Evolutionary conservation across 2,329 filamentous ascomycete genomes (phyloP).

Genomic region (Ophiostoma fasciatum): DNA sequence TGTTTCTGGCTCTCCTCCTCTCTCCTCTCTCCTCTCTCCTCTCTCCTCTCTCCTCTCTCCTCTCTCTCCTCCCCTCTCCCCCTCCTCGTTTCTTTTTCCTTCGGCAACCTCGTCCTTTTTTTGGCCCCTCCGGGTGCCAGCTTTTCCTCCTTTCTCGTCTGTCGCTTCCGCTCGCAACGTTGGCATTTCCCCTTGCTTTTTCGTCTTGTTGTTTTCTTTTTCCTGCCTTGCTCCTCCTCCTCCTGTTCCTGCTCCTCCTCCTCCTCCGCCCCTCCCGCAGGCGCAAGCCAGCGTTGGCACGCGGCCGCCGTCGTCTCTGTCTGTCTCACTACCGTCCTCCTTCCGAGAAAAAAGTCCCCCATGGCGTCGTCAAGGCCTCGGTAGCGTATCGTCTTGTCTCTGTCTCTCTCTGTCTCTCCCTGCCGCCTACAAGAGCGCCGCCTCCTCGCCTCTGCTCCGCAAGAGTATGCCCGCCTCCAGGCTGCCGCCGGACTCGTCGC

Average conservation of each 20-base stretch:
- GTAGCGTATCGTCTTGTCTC: background rate
- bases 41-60: background rate
- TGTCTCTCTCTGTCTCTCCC: background rate
- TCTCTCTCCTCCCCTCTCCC: background rate
- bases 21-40: background rate
- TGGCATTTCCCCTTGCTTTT: background rate
- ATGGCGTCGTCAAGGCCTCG: background rate
- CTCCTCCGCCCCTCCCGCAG: constrained; percentile 39
- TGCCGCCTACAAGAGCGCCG: too few species aligned
- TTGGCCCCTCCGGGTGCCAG: too few species aligned
- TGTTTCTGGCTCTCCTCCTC: background rate
- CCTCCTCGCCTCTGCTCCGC: background rate
- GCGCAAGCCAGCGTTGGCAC: too few species aligned
- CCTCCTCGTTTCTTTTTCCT: background rate
- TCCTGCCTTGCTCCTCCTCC: background rate
- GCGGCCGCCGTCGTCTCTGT: too few species aligned
- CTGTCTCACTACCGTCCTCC: too few species aligned
- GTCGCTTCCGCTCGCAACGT: too few species aligned
- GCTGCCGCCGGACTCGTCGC: too few species aligned
- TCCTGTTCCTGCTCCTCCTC: constrained; percentile 45
- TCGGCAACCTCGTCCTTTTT: too few species aligned
- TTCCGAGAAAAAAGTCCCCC: background rate
- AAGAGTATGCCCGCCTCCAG: background rate
- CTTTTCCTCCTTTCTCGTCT: background rate
- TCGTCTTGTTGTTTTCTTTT: background rate